Conservation (phyloP, 352 stramenopile species). For the Pythium scleroteichum region DNA sequence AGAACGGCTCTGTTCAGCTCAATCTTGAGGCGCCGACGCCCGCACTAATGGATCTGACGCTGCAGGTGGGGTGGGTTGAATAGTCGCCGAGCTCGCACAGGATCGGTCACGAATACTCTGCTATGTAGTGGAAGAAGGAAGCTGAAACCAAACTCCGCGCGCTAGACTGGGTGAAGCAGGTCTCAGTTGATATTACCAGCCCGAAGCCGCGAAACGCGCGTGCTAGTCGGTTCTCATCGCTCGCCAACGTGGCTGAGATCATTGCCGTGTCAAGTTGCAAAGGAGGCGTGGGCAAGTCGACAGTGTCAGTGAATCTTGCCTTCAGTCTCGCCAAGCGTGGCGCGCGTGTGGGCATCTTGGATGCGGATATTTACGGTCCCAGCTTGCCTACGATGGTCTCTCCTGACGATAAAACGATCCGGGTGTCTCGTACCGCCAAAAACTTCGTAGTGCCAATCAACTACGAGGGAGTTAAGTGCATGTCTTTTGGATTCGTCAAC, state of each 20-base stretch:
- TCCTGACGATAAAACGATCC: conserved; percentile 63
- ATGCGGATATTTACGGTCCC: conserved; percentile 99
- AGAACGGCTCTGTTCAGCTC: conserved; percentile 56
- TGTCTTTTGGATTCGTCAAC: conserved; percentile 93
- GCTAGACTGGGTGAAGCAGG: conserved; percentile 76
- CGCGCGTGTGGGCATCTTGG: conserved; percentile 96
- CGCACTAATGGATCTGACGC: conserved; percentile 63
- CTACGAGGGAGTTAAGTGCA: conserved; percentile 90
- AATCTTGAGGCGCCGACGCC: conserved; percentile 74
- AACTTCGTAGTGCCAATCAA: conserved; percentile 82
- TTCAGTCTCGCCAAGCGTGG: conserved; percentile 92
- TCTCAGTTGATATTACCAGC: conserved; percentile 66
- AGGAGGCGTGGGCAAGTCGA: conserved; percentile 99
- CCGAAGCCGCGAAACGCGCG: conserved; percentile 65
- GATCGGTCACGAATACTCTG: background rate
- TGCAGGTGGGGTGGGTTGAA: conserved; percentile 40
- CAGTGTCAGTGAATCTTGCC: conserved; percentile 98
- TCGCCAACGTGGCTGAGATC: conserved; percentile 85
- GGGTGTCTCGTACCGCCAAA: conserved; percentile 63
- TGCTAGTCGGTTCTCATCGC: conserved; percentile 70
- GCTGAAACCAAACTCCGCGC: conserved; percentile 46
- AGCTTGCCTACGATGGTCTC: conserved; percentile 97
- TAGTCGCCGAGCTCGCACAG: background rate
- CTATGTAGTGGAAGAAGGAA: conserved; percentile 62
- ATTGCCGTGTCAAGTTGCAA: conserved; percentile 94